phyloP scores from a whole-genome alignment of 1,139 yeast genomes.

The Yamadazyma trypodendri region DNA sequence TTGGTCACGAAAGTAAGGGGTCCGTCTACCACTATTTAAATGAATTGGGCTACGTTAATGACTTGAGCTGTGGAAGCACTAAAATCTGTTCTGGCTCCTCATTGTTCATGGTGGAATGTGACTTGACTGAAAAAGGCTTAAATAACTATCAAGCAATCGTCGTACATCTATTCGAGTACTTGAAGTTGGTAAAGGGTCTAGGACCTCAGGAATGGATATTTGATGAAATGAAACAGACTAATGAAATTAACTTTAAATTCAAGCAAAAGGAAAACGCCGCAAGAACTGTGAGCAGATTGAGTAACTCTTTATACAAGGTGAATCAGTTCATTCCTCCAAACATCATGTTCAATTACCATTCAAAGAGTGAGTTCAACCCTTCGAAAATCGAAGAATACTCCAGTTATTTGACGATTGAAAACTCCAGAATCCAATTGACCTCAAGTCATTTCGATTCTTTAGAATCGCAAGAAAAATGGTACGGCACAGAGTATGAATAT shows the following conservation, averaged over 20 bases:
- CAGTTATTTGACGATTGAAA: constrained; percentile 50
- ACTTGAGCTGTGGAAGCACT: constrained; percentile 71
- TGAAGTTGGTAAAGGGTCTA: constrained; percentile 48
- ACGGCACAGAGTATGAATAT: constrained; percentile 76
- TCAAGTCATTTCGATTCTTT: constrained; percentile 45
- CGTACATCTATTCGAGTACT: constrained; percentile 64
- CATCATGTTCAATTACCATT: constrained; percentile 54
- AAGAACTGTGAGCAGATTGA: constrained; percentile 54
- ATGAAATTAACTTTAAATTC: constrained; percentile 57
- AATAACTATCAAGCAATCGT: constrained; percentile 61
- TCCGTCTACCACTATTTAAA: constrained; percentile 72
- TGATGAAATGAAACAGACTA: constrained; percentile 48
- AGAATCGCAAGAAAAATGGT: constrained; percentile 68
- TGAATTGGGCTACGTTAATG: constrained; percentile 72
- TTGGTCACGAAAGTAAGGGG: constrained; percentile 91
- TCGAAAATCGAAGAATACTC: constrained; percentile 52
- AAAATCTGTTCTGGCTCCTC: constrained; percentile 70
- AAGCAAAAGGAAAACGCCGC: constrained; percentile 66
- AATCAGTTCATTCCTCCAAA: constrained; percentile 58
- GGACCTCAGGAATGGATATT: constrained; percentile 59
- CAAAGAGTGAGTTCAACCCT: constrained; percentile 61
- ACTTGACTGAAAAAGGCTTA: constrained; percentile 73
- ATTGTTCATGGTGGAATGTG: constrained; percentile 64
- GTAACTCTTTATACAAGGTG: constrained; percentile 42
- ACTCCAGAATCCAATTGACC: constrained; percentile 60